These are phyloP conservation scores for Schoenoplectus triqueter DNA, from an alignment of 202 grass and related monocot genomes.

Conservation along the genomic window DNA sequence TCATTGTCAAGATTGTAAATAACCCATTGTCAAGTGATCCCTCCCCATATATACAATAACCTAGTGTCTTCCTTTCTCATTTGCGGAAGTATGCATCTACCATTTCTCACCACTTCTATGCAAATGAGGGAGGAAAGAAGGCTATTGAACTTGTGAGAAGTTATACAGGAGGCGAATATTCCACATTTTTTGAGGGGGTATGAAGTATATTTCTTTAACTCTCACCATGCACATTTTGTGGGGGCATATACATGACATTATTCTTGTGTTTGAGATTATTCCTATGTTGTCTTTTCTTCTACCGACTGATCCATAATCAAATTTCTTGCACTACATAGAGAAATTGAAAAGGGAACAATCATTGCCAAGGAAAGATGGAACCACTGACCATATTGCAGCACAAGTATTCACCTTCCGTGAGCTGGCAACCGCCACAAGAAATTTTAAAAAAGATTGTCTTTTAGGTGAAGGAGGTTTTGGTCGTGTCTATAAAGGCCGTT, in stretches of 20 bases:
- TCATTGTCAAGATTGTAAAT: too few species aligned
- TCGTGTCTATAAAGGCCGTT: constrained; percentile 85
- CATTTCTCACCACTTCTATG: neutral
- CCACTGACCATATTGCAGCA: constrained; percentile 56
- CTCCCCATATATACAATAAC: neutral
- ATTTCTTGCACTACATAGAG: constrained; percentile 26
- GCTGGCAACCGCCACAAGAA: constrained; percentile 75
- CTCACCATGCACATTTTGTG: neutral
- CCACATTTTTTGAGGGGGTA: neutral
- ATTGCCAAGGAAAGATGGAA: constrained; percentile 60
- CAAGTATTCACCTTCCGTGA: constrained; percentile 89
- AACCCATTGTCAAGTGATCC: too few species aligned
- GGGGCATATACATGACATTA: neutral
- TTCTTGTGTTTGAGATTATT: neutral
- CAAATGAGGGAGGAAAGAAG: neutral
- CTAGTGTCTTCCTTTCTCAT: neutral
- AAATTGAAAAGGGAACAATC: constrained; percentile 51
- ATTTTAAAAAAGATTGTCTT: constrained; percentile 86
- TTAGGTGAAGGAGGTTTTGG: constrained; percentile 94
- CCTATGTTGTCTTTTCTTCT: neutral
- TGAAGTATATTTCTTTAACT: neutral
- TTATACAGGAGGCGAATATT: neutral
- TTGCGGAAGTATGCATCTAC: neutral
- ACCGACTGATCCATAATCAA: neutral
- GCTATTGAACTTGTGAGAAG: neutral